Evolutionary conservation across 352 stramenopile genomes (phyloP).

Genomic region (Phytopythium sindhum): DNA sequence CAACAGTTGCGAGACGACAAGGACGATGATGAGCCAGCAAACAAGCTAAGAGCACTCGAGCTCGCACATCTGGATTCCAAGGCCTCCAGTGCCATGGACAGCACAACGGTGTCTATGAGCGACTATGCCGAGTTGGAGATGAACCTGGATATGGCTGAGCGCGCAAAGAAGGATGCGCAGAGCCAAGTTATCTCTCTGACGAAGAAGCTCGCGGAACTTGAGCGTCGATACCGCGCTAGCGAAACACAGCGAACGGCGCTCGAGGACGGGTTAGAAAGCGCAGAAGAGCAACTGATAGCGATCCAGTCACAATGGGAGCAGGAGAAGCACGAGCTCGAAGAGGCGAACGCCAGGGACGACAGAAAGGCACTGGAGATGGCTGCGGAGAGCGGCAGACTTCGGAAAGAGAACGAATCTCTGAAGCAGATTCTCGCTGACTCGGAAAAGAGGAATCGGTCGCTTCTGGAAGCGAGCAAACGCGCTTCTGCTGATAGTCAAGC

Average conservation of each 20-base stretch:
- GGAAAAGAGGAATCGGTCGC: constrained; percentile 27
- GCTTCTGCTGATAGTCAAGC: constrained; percentile 21
- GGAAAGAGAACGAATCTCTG: constrained; percentile 34
- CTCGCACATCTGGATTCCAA: constrained; percentile 12
- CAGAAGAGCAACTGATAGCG: constrained; percentile 46
- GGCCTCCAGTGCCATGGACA: constrained; percentile 17
- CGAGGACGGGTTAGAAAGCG: constrained; percentile 37
- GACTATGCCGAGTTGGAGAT: constrained; percentile 26
- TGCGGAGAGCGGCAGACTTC: constrained; percentile 38
- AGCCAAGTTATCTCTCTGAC: constrained; percentile 19
- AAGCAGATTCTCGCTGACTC: constrained; percentile 21
- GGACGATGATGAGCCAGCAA: constrained; percentile 34
- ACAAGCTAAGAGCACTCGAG: constrained; percentile 39
- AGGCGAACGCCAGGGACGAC: constrained; percentile 30
- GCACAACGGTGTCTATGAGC: constrained; percentile 17
- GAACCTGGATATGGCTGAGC: constrained; percentile 27
- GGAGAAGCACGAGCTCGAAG: constrained; percentile 50
- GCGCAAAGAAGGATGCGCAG: constrained; percentile 24
- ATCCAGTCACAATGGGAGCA: constrained; percentile 58
- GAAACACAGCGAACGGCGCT: constrained; percentile 40
- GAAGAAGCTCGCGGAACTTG: constrained; percentile 31
- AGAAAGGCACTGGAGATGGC: constrained; percentile 23
- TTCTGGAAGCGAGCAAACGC: constrained; percentile 22
- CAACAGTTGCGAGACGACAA: constrained; percentile 50
- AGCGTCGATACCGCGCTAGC: constrained; percentile 39